Percentiles rank a stretch among this genome's conserved stretches.
These are phyloP conservation scores for Platanus orientalis DNA, from an alignment of 164 flowering plant species.

Conservation along the genomic window DNA sequence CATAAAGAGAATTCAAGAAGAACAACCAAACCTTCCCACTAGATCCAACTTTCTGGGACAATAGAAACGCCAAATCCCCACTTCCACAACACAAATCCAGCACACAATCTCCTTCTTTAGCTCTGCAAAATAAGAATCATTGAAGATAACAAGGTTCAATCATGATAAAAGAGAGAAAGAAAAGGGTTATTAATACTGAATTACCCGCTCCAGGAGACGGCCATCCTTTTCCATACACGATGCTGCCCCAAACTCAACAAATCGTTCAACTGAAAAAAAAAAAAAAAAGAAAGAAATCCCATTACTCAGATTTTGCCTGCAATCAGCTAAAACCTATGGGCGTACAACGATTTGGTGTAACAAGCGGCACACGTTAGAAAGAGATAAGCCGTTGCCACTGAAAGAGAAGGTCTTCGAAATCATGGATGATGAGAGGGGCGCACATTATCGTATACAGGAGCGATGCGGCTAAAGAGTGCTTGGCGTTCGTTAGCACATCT, in stretches of 20 bases:
- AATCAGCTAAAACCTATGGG: no score
- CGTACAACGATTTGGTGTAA: no score
- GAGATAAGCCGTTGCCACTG: no score
- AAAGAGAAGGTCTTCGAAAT: not conserved
- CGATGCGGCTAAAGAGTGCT: conserved; percentile 77
- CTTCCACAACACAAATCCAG: conserved; percentile 97
- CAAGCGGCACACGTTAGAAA: no score
- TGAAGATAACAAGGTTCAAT: no score
- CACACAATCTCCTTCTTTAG: conserved; percentile 60
- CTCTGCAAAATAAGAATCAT: conserved; percentile 34
- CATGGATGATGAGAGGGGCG: conserved; percentile 3
- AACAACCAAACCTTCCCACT: conserved; percentile 73
- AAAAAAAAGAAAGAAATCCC: no score
- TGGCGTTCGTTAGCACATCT: conserved; percentile 59
- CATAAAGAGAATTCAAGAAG: no score
- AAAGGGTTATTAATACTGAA: not conserved
- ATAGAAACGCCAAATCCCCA: conserved; percentile 88
- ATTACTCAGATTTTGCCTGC: no score
- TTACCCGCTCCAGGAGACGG: conserved; percentile 93
- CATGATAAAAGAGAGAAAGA: not conserved
- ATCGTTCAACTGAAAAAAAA: conserved; percentile 69
- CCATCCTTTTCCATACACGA: conserved; percentile 89
- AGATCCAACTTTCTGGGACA: conserved; percentile 81
- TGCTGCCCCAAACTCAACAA: conserved; percentile 83
- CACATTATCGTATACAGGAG: conserved; percentile 86